A percentile compares a stretch with the other conserved stretches of the same genome.
These are phyloP conservation scores for Pseudohalonectria lignicola DNA, from an alignment of 2,329 filamentous ascomycete species.

Conservation along the genomic window DNA sequence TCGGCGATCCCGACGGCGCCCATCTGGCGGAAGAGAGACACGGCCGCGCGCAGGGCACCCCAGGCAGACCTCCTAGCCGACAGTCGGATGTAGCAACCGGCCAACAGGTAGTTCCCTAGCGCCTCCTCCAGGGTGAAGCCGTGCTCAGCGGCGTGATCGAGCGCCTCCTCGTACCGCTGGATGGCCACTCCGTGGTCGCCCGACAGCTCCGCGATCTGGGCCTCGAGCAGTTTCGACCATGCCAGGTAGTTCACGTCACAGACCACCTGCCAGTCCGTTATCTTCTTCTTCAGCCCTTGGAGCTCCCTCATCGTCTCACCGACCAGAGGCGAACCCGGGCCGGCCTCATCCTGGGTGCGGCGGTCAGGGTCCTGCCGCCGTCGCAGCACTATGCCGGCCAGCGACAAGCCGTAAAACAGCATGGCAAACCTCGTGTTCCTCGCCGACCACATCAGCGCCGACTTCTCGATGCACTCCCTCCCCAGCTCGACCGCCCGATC, in stretches of 20 bases:
- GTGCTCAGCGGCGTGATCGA: constrained; percentile 62
- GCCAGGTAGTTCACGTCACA: constrained; percentile 61
- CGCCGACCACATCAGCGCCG: constrained; percentile 45
- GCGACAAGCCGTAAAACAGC: constrained; percentile 49
- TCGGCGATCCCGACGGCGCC: constrained; percentile 60
- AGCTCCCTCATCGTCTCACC: constrained; percentile 41
- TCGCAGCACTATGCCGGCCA: constrained; percentile 39
- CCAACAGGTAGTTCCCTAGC: constrained; percentile 62
- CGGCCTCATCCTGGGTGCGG: constrained; percentile 20
- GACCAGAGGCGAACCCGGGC: constrained; percentile 17
- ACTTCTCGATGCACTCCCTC: constrained; percentile 31
- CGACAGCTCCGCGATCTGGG: constrained; percentile 55
- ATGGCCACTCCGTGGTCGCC: constrained; percentile 47
- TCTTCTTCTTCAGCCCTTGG: constrained; percentile 42
- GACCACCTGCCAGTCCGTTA: constrained; percentile 52
- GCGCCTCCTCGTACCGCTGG: constrained; percentile 54
- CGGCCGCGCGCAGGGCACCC: constrained; percentile 55
- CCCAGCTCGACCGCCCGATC: constrained; percentile 47
- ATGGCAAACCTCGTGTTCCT: constrained; percentile 45
- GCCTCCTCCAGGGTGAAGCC: constrained; percentile 62
- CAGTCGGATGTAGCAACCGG: constrained; percentile 55
- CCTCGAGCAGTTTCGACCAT: constrained; percentile 58
- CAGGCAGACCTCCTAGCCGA: constrained; percentile 57
- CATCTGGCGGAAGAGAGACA: constrained; percentile 57
- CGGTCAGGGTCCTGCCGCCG: constrained; percentile 32